These are phyloP conservation scores for Colletotrichum graminicola DNA, from an alignment of 2,329 filamentous ascomycete genomes.

Conservation along the genomic window DNA sequence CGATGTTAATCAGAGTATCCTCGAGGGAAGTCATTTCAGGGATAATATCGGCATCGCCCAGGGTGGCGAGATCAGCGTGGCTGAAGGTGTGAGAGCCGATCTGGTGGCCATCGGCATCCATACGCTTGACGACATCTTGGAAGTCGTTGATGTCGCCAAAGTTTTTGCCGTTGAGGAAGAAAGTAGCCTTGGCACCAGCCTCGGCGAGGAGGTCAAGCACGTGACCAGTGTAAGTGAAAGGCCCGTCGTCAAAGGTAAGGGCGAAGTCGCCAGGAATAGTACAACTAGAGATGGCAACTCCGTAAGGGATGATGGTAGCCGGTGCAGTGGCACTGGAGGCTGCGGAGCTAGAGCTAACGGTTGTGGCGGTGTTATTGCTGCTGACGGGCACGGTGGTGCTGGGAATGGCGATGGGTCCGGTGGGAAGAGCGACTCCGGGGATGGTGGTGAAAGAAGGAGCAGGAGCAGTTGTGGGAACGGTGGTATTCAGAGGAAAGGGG, in stretches of 20 bases:
- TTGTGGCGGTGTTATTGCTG: constrained; percentile 35
- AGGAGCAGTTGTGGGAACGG: constrained; percentile 15
- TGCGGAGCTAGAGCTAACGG: neutral
- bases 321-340: constrained; percentile 48
- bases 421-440: constrained; percentile 33
- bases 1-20: constrained; percentile 57
- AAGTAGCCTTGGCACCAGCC: constrained; percentile 53
- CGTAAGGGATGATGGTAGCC: constrained; percentile 49
- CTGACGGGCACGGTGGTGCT: constrained; percentile 32
- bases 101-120: constrained; percentile 59
- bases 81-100: constrained; percentile 56
- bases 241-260: constrained; percentile 63
- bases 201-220: constrained; percentile 56
- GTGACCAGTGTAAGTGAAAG: constrained; percentile 55
- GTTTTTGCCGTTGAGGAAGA: constrained; percentile 59
- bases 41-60: constrained; percentile 50
- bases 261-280: constrained; percentile 54
- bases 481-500: constrained; percentile 34
- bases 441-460: constrained; percentile 28
- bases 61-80: constrained; percentile 56
- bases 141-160: constrained; percentile 56
- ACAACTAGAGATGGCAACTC: constrained; percentile 52
- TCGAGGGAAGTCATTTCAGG: constrained; percentile 60
- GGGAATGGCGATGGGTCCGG: constrained; percentile 21
- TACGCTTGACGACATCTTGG: constrained; percentile 55